Base-by-base conservation (phyloP, 176 grass and related monocot genomes). In the Themeda triandra region DNA sequence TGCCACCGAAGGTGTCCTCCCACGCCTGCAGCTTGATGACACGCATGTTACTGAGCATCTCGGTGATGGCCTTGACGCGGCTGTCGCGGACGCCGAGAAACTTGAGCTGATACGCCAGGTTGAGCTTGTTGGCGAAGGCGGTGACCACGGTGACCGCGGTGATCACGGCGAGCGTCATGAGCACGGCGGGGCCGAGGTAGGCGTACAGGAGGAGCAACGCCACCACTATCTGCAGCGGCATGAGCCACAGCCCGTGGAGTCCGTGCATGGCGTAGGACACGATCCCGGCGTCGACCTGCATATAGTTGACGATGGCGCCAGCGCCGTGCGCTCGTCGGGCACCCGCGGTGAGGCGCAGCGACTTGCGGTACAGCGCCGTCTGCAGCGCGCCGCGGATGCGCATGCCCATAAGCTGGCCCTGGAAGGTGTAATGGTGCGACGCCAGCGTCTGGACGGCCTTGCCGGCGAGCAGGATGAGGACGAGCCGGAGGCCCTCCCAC, bases 21-120 rank as follows among this genome's bases (percentile, higher is more conserved):
- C 92, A 94, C 0, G 92, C 92, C 81, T 94, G 92, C 59, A 91
- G 75, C 86, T 91, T 94, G 89, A 94, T 87, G 6, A 89, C 84
- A 39, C 84, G 80, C 86, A 94, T 94, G 77, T 91, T 27, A 81
- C 12, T 71, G 56, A 94, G 92, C 92, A 94, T 94, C 86, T 94
- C 92, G 18, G 89, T 91, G 46, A 86, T 78, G 39, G 92, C 86
- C 80, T 91, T 94, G 23, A 94, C 80, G 29, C 92, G 87, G 48
- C 62, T 74, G 77, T 94, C 89, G 13, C 87, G 86, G 58, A 82
- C 76, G 37, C 71, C 36, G 13, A 89, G 70, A 31, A 94, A 86
- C 54, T 72, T 76, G 84, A 89, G 76, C 41, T 94, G 72, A 81
- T 76, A 91, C 0, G 19, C 8, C 62, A 89, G 32, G 84, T 85